phyloP scores from a whole-genome alignment of 2,329 filamentous ascomycete species.

The Aspergillus chevalieri region DNA sequence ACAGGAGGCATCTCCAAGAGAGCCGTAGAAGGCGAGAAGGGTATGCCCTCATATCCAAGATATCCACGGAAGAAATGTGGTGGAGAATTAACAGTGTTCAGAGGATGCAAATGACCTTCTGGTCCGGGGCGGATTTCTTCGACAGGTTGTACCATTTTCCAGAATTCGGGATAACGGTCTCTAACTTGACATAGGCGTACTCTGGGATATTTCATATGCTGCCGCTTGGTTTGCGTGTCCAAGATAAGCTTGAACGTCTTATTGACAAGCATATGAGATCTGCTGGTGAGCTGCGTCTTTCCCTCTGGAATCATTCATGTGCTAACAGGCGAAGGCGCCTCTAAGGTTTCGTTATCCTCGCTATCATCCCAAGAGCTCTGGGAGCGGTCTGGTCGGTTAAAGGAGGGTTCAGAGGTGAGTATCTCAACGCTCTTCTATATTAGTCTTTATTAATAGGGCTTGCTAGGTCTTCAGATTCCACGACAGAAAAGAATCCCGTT shows the following conservation, averaged over 20 bases:
- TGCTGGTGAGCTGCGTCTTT: constrained; percentile 48
- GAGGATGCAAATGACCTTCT: constrained; percentile 62
- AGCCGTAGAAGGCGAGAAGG: constrained; percentile 45
- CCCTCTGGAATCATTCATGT: constrained; percentile 1
- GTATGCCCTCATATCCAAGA: constrained; percentile 12
- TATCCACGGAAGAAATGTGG: constrained; percentile 17
- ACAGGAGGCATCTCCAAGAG: constrained; percentile 60
- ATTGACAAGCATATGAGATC: constrained; percentile 85
- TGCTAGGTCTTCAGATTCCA: constrained; percentile 67
- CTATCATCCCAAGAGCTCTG: constrained; percentile 81
- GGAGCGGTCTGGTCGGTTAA: constrained; percentile 75
- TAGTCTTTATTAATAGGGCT: neutral
- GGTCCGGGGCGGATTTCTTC: constrained; percentile 64
- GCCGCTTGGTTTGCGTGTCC: constrained; percentile 77
- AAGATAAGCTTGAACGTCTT: constrained; percentile 76
- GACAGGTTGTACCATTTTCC: constrained; percentile 50
- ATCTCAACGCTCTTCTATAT: neutral
- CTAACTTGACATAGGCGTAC: constrained; percentile 54
- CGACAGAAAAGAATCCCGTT: constrained; percentile 69
- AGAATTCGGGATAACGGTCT: neutral
- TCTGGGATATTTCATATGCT: constrained; percentile 89
- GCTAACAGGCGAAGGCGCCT: constrained; percentile 54
- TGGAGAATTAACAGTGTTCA: constrained; percentile 14
- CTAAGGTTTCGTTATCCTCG: constrained; percentile 74
- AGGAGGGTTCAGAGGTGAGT: constrained; percentile 65